Evolutionary conservation across 495 filamentous ascomycete species (phyloP).

Genomic region (Aspergillus funiculosus): DNA sequence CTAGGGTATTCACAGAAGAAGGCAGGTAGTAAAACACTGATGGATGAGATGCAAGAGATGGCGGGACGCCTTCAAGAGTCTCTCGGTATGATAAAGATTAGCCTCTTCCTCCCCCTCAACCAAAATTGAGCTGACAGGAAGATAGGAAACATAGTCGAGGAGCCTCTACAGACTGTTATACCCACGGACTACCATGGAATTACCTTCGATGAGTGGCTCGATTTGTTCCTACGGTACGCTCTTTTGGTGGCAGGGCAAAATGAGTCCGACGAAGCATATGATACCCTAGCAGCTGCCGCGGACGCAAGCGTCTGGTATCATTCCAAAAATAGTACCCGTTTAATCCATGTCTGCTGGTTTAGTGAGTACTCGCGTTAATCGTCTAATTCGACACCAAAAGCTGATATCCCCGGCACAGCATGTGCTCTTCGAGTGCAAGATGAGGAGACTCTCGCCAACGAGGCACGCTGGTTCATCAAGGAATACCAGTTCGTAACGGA

Average conservation of each 20-base stretch:
- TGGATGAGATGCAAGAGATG: constrained; percentile 65
- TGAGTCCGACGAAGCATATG: constrained; percentile 63
- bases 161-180: constrained; percentile 31
- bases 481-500: constrained; percentile 80
- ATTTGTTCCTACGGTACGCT: constrained; percentile 84
- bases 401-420: constrained; percentile 34
- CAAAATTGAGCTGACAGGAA: constrained; percentile 10
- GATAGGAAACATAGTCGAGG: constrained; percentile 23
- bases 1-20: constrained; percentile 54
- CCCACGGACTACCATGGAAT: constrained; percentile 72
- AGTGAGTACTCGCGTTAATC: constrained; percentile 40
- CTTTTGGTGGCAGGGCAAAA: constrained; percentile 59
- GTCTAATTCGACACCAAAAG: constrained; percentile 13
- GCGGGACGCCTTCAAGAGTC: constrained; percentile 54
- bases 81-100: constrained; percentile 36
- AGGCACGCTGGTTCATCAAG: constrained; percentile 78
- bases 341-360: constrained; percentile 76
- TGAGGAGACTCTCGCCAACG: constrained; percentile 60
- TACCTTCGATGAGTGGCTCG: constrained; percentile 74
- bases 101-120: too few species aligned
- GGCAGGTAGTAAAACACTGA: constrained; percentile 31
- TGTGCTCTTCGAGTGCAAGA: constrained; percentile 78
- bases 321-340: constrained; percentile 56
- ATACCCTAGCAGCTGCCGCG: constrained; percentile 63
- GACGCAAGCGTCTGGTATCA: constrained; percentile 76